phyloP scores from a whole-genome alignment of 805 yeast genomes.

The Saturnispora mendoncae region DNA sequence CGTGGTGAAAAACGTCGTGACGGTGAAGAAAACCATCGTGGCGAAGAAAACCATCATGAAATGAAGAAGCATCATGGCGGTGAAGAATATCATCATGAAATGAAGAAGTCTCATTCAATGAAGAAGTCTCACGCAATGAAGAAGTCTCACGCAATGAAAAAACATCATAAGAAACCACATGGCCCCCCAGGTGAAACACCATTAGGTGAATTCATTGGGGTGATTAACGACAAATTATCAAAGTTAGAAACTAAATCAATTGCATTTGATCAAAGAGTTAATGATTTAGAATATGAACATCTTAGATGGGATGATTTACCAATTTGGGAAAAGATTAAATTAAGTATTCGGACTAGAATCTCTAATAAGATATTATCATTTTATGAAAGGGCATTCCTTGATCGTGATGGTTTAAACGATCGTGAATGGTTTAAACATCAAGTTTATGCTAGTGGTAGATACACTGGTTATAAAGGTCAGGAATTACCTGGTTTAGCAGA shows the following conservation, averaged over 20 bases:
- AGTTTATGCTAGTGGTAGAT: conserved; percentile 50
- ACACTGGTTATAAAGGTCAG: conserved; percentile 55
- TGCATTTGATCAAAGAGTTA: conserved; percentile 22
- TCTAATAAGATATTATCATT: conserved; percentile 34
- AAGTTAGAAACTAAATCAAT: conserved; percentile 19
- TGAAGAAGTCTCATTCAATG: background rate
- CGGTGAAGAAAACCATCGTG: background rate
- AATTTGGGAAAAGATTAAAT: conserved; percentile 22
- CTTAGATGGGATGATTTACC: conserved; percentile 21
- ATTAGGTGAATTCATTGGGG: conserved; percentile 21
- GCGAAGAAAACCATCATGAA: background rate
- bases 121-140: background rate
- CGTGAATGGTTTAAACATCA: conserved; percentile 53
- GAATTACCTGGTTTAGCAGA: conserved; percentile 48
- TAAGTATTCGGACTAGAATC: conserved; percentile 19
- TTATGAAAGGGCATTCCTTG: conserved; percentile 39
- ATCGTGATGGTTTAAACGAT: conserved; percentile 39
- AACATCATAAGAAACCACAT: background rate
- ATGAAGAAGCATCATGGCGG: background rate
- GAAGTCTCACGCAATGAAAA: background rate
- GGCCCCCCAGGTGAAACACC: background rate
- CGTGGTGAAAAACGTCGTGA: background rate
- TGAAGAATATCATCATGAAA: background rate
- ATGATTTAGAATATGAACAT: conserved; percentile 18
- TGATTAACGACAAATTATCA: conserved; percentile 23